Evolutionary conservation across 306 rosid genomes (phyloP).

Genomic region (Trichosanthes cucumerina): DNA sequence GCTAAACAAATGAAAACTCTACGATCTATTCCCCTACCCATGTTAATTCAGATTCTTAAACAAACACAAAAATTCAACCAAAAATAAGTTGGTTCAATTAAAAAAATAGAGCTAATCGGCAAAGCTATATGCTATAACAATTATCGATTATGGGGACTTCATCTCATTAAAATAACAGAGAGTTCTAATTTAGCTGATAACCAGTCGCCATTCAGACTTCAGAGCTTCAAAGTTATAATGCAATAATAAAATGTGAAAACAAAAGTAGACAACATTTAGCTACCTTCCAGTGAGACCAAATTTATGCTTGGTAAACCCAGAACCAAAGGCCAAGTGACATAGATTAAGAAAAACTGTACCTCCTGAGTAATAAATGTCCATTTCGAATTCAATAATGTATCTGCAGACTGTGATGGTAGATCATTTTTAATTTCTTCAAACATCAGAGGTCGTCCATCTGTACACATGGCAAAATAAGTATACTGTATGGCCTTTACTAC

Average conservation of each 20-base stretch:
- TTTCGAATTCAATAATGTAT: conserved; percentile 50
- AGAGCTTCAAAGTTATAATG: not conserved
- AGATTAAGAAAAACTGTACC: conserved; percentile 18
- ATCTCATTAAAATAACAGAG: not conserved
- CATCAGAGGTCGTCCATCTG: conserved; percentile 56
- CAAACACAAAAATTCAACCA: too few relatives aligned
- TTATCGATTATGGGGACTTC: not conserved
- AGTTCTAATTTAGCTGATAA: not conserved
- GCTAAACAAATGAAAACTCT: not conserved
- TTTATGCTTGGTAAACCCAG: not conserved
- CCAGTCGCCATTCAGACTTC: not conserved
- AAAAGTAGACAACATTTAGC: not conserved
- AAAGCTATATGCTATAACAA: too few relatives aligned
- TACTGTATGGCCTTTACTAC: not conserved
- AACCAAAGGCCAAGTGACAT: not conserved
- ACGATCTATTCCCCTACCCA: not conserved
- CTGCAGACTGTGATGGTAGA: conserved; percentile 51
- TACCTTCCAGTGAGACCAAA: not conserved
- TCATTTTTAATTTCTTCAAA: conserved; percentile 46
- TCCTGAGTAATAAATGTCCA: conserved; percentile 86
- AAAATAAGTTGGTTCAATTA: not conserved
- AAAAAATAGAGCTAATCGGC: too few relatives aligned
- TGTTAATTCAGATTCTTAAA: not conserved
- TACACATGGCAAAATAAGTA: conserved; percentile 7
- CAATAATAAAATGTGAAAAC: not conserved